Conservation (phyloP, 2,329 filamentous ascomycete genomes). For the Aspergillus nomiae region DNA sequence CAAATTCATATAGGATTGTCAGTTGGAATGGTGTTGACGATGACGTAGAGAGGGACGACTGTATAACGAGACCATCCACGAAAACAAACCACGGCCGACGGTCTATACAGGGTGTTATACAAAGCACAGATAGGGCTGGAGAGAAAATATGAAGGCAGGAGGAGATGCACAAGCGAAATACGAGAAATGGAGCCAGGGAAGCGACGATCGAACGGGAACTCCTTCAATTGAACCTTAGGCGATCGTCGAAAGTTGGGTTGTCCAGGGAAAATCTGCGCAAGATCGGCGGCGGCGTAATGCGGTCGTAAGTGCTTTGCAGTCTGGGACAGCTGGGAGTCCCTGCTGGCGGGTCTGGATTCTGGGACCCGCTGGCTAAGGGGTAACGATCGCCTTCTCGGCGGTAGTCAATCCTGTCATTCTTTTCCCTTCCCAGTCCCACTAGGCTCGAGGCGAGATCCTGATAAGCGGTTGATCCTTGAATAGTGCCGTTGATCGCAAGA, state of each 20-base stretch:
- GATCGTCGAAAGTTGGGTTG: not conserved
- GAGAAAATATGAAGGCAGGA: not conserved
- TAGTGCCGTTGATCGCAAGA: not conserved
- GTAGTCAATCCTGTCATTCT: not conserved
- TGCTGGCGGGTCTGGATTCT: not conserved
- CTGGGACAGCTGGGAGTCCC: not conserved
- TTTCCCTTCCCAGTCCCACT: not conserved
- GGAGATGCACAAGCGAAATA: not conserved
- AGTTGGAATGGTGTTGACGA: no score
- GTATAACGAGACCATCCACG: not conserved
- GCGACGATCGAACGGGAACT: no score
- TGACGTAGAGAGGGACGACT: not conserved
- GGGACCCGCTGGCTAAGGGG: not conserved
- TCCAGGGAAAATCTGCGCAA: not conserved
- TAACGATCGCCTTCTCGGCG: not conserved
- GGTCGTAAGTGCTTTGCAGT: not conserved
- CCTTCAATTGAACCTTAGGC: not conserved
- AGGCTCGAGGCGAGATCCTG: not conserved
- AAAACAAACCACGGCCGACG: not conserved
- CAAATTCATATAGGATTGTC: not conserved
- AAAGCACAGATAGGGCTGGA: not conserved
- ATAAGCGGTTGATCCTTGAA: not conserved
- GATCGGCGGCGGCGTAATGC: constrained; percentile 4
- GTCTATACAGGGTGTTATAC: not conserved
- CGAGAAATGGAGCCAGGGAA: not conserved